Conservation (phyloP, 164 flowering plant species). For the Berberis thunbergii region DNA sequence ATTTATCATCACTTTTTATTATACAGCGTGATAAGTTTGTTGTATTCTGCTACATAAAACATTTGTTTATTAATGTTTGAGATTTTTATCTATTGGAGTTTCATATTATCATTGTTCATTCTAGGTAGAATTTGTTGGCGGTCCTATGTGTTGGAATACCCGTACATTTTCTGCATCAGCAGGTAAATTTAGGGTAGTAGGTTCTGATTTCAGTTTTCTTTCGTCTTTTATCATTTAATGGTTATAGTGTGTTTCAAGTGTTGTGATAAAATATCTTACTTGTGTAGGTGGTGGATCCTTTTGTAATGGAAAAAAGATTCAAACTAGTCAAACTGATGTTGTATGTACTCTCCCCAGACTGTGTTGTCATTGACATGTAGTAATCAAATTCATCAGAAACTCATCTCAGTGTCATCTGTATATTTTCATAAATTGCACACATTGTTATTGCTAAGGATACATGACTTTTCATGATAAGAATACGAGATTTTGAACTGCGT, state of each 20-base stretch:
- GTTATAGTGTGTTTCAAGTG: not conserved
- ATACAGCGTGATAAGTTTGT: too few relatives aligned
- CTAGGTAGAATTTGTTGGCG: conserved; percentile 96
- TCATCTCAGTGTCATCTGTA: too few relatives aligned
- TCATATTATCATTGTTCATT: conserved; percentile 3
- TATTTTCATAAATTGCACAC: too few relatives aligned
- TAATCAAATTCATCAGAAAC: too few relatives aligned
- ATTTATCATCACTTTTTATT: too few relatives aligned
- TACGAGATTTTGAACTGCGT: not conserved
- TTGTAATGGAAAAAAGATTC: conserved; percentile 78
- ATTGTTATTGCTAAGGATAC: too few relatives aligned
- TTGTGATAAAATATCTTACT: not conserved
- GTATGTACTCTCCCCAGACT: conserved; percentile 22
- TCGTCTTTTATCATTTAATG: not conserved
- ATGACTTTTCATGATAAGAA: not conserved
- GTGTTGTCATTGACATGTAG: too few relatives aligned
- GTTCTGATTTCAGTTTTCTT: conserved; percentile 1
- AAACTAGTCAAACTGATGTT: conserved; percentile 67
- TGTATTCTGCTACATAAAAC: too few relatives aligned
- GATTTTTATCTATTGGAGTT: not conserved
- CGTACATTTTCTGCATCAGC: conserved; percentile 84
- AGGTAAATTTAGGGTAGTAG: conserved; percentile 25
- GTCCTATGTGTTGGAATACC: conserved; percentile 93
- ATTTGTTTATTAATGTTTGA: too few relatives aligned
- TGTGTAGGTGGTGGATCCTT: conserved; percentile 79